A percentile compares a stretch with the other conserved stretches of the same genome.
Conservation (phyloP, 2,329 filamentous ascomycete genomes). For the Diaporthe citri region DNA sequence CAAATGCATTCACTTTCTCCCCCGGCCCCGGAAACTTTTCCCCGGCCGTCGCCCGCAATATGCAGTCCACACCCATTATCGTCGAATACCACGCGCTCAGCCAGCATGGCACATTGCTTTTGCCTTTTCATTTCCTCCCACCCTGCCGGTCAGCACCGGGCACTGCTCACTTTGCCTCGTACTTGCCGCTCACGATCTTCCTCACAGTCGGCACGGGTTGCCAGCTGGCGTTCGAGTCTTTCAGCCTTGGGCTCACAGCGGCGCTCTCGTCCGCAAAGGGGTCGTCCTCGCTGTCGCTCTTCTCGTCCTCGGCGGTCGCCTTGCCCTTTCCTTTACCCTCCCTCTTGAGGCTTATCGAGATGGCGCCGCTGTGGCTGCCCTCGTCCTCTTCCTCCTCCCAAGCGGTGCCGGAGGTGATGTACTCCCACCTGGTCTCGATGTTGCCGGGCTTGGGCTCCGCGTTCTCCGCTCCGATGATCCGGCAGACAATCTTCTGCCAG, state of each 20-base stretch:
- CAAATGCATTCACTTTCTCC: slow-evolving; percentile 28
- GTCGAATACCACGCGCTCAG: background rate
- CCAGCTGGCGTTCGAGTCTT: slow-evolving; percentile 63
- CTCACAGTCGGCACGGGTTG: slow-evolving; percentile 73
- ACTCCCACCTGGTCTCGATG: slow-evolving; percentile 88
- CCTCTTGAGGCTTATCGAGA: slow-evolving; percentile 72
- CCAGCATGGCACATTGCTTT: slow-evolving; percentile 12
- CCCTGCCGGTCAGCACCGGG: background rate
- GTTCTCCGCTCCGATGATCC: slow-evolving; percentile 80
- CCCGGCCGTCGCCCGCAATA: slow-evolving; percentile 7
- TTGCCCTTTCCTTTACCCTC: slow-evolving; percentile 65
- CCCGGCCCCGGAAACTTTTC: background rate
- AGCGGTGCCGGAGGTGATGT: slow-evolving; percentile 47
- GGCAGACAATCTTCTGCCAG: slow-evolving; percentile 83
- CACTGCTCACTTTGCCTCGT: slow-evolving; percentile 65
- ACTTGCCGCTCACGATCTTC: slow-evolving; percentile 82
- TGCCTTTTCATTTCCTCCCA: background rate
- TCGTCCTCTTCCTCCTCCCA: slow-evolving; percentile 52
- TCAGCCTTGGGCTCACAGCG: slow-evolving; percentile 45
- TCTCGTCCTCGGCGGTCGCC: slow-evolving; percentile 56
- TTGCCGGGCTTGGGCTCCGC: slow-evolving; percentile 78
- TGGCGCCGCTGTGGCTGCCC: slow-evolving; percentile 62
- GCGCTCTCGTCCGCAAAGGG: slow-evolving; percentile 76
- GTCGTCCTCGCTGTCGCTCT: slow-evolving; percentile 61
- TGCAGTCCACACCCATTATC: slow-evolving; percentile 29